phyloP scores from a whole-genome alignment of 2,329 filamentous ascomycete genomes.

The Fusarium sp. region DNA sequence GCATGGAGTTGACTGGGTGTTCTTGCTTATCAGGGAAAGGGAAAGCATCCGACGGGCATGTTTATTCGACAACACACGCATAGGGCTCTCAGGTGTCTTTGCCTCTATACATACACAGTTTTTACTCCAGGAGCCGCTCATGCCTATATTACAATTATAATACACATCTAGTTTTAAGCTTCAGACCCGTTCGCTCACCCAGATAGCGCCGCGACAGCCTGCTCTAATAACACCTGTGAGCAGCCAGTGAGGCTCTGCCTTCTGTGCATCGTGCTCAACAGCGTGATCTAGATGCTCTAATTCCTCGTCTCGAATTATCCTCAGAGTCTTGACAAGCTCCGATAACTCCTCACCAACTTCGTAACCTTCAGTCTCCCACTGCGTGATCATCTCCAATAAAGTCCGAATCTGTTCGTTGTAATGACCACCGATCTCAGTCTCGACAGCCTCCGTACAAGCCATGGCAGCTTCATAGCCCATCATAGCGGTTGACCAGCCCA shows the following conservation, averaged over 20 bases:
- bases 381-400: slow-evolving; percentile 80
- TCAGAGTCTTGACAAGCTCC: slow-evolving; percentile 75
- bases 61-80: slow-evolving; percentile 14
- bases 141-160: slow-evolving; percentile 41
- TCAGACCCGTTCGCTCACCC: slow-evolving; percentile 81
- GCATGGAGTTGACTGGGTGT: slow-evolving; percentile 38
- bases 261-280: slow-evolving; percentile 89
- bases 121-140: slow-evolving; percentile 14
- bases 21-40: slow-evolving; percentile 18
- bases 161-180: slow-evolving; percentile 40
- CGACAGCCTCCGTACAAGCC: slow-evolving; percentile 98
- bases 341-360: slow-evolving; percentile 81
- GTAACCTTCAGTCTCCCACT: slow-evolving; percentile 80
- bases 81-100: slow-evolving; percentile 20
- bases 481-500: slow-evolving; percentile 90
- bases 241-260: slow-evolving; percentile 88
- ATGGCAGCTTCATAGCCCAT: slow-evolving; percentile 95
- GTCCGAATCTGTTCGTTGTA: slow-evolving; percentile 92
- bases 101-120: slow-evolving; percentile 34
- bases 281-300: slow-evolving; percentile 96
- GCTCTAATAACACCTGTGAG: slow-evolving; percentile 86
- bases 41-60: slow-evolving; percentile 33
- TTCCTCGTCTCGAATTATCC: slow-evolving; percentile 92
- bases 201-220: slow-evolving; percentile 93
- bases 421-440: slow-evolving; percentile 96